Evolutionary conservation across 2,329 filamentous ascomycete genomes (phyloP).

Genomic region (Epicoccum nigrum): DNA sequence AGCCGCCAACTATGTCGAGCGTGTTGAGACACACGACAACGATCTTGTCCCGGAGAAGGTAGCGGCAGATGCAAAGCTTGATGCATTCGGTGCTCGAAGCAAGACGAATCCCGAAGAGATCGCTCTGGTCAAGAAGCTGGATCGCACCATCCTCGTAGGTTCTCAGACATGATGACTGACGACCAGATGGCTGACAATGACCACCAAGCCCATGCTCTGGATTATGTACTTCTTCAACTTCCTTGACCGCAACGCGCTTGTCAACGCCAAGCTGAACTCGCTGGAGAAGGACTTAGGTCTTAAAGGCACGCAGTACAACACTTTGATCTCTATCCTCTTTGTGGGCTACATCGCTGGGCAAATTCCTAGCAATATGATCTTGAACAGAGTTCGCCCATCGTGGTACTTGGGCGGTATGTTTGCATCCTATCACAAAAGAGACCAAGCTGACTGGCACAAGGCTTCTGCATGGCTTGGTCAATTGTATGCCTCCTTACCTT

Average conservation of each 20-base stretch:
- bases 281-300: conserved; percentile 60
- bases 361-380: conserved; percentile 53
- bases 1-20: conserved; percentile 7
- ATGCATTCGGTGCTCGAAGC: conserved; percentile 39
- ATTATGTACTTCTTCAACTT: conserved; percentile 52
- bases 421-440: too few relatives aligned
- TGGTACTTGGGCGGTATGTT: conserved; percentile 17
- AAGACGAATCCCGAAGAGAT: conserved; percentile 44
- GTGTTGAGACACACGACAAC: conserved; percentile 10
- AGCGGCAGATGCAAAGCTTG: conserved; percentile 22
- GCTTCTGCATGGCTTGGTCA: conserved; percentile 46
- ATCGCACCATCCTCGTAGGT: conserved; percentile 38
- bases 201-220: conserved; percentile 47
- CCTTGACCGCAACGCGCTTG: conserved; percentile 68
- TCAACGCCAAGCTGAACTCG: conserved; percentile 67
- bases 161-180: too few relatives aligned
- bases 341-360: conserved; percentile 49
- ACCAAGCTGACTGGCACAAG: conserved; percentile 1
- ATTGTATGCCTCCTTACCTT: conserved; percentile 43
- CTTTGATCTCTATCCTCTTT: conserved; percentile 51
- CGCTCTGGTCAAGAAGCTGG: conserved; percentile 40
- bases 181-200: background rate
- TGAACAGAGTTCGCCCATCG: conserved; percentile 42
- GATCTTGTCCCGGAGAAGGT: conserved; percentile 19
- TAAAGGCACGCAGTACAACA: conserved; percentile 26